Evolutionary conservation across 2,329 filamentous ascomycete genomes (phyloP).

Genomic region (Nothophoma quercina): DNA sequence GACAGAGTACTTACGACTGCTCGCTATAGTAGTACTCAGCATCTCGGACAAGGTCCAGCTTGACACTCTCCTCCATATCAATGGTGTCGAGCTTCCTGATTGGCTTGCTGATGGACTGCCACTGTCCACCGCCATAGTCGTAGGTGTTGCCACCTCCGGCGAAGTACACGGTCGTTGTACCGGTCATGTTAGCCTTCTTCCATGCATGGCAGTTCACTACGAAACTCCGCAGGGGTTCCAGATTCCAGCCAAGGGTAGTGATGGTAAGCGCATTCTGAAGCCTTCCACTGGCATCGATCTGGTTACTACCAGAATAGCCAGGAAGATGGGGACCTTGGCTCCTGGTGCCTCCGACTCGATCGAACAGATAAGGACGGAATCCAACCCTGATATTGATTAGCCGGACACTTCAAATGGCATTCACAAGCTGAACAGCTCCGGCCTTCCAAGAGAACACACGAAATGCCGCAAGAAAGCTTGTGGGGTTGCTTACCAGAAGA

Average conservation of each 20-base stretch:
- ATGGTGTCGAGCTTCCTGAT: constrained; percentile 40
- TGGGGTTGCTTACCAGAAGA: constrained; percentile 33
- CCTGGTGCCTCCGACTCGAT: constrained; percentile 20
- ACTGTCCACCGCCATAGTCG: constrained; percentile 20
- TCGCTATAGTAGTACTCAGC: constrained; percentile 49
- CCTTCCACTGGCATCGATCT: constrained; percentile 19
- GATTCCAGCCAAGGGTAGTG: constrained; percentile 38
- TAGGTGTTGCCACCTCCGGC: constrained; percentile 21
- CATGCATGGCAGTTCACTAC: constrained; percentile 32
- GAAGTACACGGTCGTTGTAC: constrained; percentile 39
- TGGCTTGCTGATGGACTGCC: constrained; percentile 36
- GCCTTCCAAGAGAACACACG: neutral
- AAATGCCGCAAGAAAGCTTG: neutral
- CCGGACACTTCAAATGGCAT: neutral
- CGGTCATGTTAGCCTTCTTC: constrained; percentile 29
- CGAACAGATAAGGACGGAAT: constrained; percentile 38
- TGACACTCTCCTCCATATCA: constrained; percentile 40
- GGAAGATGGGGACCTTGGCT: neutral
- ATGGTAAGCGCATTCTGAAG: constrained; percentile 29
- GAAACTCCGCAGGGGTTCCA: constrained; percentile 34
- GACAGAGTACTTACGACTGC: constrained; percentile 20
- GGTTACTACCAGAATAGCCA: neutral
- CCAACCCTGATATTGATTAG: constrained; percentile 30
- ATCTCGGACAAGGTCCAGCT: constrained; percentile 44
- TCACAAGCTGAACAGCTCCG: neutral